Conservation (phyloP, 495 filamentous ascomycete species). For the Podospora pseudopauciseta region DNA sequence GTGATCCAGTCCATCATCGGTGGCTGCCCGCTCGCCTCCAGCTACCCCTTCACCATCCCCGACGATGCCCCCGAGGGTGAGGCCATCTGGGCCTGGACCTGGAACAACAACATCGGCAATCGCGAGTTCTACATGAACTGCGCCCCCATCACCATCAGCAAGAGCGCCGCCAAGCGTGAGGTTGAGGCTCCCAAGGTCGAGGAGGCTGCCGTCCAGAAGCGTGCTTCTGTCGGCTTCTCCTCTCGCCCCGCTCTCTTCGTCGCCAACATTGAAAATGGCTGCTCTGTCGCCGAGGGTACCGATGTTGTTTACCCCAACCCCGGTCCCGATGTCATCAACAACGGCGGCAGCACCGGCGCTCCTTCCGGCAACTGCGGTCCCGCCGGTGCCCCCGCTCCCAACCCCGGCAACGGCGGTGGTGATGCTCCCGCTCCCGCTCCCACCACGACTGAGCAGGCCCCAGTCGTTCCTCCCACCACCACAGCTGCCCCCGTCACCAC, state of each 20-base stretch:
- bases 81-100: constrained; percentile 64
- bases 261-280: constrained; percentile 56
- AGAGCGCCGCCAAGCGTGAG: constrained; percentile 36
- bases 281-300: constrained; percentile 47
- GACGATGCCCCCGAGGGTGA: constrained; percentile 54
- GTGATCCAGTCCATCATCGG: constrained; percentile 66
- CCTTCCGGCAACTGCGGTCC: constrained; percentile 26
- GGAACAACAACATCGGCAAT: constrained; percentile 63
- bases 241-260: constrained; percentile 55
- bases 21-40: constrained; percentile 51
- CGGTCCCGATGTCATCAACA: constrained; percentile 55
- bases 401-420: constrained; percentile 2
- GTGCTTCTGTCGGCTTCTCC: constrained; percentile 40
- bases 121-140: constrained; percentile 70
- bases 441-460: constrained; percentile 18
- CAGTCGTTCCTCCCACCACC: constrained; percentile 6
- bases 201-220: constrained; percentile 14
- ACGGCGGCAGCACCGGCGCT: constrained; percentile 26
- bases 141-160: constrained; percentile 53
- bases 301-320: constrained; percentile 71
- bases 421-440: constrained; percentile 10
- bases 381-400: constrained; percentile 17
- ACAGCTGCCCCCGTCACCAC: constrained; percentile 13
- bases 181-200: background rate
- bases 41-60: constrained; percentile 63